These are phyloP conservation scores for Pythium brassicae DNA, from an alignment of 352 stramenopile species.

Conservation along the genomic window DNA sequence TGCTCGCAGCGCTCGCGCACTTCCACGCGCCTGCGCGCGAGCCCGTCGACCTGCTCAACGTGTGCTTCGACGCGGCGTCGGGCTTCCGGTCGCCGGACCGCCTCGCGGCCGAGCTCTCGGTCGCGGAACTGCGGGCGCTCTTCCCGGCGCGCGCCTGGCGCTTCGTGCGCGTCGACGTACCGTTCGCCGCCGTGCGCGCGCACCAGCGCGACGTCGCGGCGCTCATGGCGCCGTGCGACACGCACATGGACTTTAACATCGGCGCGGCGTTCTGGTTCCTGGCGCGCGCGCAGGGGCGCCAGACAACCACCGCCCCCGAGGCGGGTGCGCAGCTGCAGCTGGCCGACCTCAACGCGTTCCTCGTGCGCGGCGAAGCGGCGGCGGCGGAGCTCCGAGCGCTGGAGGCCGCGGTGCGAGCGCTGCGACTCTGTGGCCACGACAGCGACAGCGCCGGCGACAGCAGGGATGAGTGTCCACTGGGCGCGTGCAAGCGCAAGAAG, in stretches of 20 bases:
- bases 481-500: conserved; percentile 34
- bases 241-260: conserved; percentile 98
- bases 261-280: conserved; percentile 95
- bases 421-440: conserved; percentile 22
- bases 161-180: conserved; percentile 84
- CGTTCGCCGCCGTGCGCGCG: conserved; percentile 61
- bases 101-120: conserved; percentile 77
- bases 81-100: conserved; percentile 86
- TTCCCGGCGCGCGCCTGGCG: conserved; percentile 85
- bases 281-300: conserved; percentile 50
- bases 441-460: not conserved
- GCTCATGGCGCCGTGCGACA: conserved; percentile 85
- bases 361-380: conserved; percentile 15
- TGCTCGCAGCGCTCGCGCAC: conserved; percentile 90
- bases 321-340: conserved; percentile 1
- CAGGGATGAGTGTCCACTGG: conserved; percentile 28
- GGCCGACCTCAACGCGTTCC: conserved; percentile 37
- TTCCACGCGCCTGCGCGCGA: conserved; percentile 50
- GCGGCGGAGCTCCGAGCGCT: conserved; percentile 4
- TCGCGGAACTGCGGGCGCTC: conserved; percentile 73
- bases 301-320: conserved; percentile 12
- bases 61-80: conserved; percentile 88
- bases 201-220: conserved; percentile 61
- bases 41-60: conserved; percentile 92
- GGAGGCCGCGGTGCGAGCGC: conserved; percentile 22